phyloP scores from a whole-genome alignment of 2,329 filamentous ascomycete species.

The Trichoderma lentiforme region DNA sequence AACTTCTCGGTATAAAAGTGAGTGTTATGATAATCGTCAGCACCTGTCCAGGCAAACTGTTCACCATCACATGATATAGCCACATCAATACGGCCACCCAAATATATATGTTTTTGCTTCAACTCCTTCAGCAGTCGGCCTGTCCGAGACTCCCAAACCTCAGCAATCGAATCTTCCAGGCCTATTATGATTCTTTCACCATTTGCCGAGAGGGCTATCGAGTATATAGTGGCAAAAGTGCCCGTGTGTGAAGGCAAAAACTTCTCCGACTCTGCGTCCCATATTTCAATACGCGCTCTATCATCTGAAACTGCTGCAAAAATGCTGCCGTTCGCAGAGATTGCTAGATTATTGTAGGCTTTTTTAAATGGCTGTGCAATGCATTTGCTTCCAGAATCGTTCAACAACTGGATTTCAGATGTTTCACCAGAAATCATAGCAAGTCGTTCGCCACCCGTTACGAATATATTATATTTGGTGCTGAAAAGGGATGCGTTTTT shows the following conservation, averaged over 20 bases:
- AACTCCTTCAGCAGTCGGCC: background rate
- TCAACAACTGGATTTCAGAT: constrained; percentile 17
- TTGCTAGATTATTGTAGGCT: background rate
- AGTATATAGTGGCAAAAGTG: fast-evolving
- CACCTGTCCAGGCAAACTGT: background rate
- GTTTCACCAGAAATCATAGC: constrained; percentile 9
- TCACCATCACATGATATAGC: background rate
- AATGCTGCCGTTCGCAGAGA: background rate
- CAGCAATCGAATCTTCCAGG: too few relatives aligned
- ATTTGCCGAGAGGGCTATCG: background rate
- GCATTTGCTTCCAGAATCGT: background rate
- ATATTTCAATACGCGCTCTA: background rate
- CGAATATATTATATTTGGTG: too few relatives aligned
- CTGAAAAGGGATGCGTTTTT: background rate
- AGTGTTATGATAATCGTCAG: too few relatives aligned
- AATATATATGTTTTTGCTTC: background rate
- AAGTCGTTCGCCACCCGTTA: too few relatives aligned
- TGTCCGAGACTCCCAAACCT: background rate
- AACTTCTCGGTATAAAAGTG: too few relatives aligned
- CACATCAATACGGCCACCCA: background rate
- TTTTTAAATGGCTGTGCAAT: background rate
- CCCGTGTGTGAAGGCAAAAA: background rate
- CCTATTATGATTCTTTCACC: background rate
- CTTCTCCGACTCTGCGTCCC: background rate
- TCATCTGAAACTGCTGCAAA: background rate